phyloP scores from a whole-genome alignment of 768 basidiomycete species.

The Hericium rajendrae region DNA sequence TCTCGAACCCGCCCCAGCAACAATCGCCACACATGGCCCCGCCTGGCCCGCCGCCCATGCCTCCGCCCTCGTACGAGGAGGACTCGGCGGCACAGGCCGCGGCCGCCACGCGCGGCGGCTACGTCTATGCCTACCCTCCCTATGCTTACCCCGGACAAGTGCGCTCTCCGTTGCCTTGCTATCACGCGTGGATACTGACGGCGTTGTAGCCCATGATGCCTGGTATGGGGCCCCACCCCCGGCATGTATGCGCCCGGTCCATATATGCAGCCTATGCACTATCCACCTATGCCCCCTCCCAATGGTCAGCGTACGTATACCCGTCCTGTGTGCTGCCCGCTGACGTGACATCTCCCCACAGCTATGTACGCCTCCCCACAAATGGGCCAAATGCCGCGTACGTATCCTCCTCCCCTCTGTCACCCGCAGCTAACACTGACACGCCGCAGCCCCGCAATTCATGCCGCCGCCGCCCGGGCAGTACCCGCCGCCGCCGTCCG shows the following conservation, averaged over 20 bases:
- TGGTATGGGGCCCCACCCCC: conserved; percentile 75
- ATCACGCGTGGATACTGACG: conserved; percentile 2
- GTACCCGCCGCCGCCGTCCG: conserved; percentile 70
- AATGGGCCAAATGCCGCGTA: conserved; percentile 86
- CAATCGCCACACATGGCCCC: conserved; percentile 58
- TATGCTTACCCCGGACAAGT: conserved; percentile 76
- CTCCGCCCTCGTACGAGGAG: conserved; percentile 74
- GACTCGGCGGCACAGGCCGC: conserved; percentile 51
- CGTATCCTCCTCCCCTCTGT: conserved; percentile 21
- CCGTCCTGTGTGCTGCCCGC: not conserved
- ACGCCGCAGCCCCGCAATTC: conserved; percentile 52
- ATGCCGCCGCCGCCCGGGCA: conserved; percentile 73
- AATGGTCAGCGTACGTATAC: conserved; percentile 39
- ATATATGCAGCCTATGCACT: conserved; percentile 81
- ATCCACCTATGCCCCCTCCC: conserved; percentile 70
- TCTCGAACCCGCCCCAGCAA: conserved; percentile 50
- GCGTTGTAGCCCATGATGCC: conserved; percentile 66
- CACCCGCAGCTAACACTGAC: not conserved
- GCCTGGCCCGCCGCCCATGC: conserved; percentile 59
- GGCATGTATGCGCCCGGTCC: conserved; percentile 71
- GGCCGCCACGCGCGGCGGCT: conserved; percentile 40
- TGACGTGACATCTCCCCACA: conserved; percentile 17
- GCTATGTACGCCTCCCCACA: conserved; percentile 77
- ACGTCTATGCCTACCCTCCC: conserved; percentile 66
- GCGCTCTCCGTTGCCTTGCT: conserved; percentile 16